A percentile compares a stretch with the other conserved stretches of the same genome.
Conservation (phyloP, 2,329 filamentous ascomycete genomes). For the Curvularia eragrostidis region DNA sequence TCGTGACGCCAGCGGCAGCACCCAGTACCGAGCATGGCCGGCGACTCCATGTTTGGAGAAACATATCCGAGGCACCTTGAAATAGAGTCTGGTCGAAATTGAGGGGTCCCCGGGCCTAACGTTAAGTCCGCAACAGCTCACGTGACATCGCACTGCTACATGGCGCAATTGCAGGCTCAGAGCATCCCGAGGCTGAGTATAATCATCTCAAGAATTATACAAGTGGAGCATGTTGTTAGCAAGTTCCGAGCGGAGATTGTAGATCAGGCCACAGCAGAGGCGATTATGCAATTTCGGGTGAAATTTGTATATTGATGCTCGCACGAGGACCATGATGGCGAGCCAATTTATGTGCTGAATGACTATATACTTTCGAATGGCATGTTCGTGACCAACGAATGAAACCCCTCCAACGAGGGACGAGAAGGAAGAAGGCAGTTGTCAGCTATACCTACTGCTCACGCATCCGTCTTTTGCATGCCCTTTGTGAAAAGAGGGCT, state of each 20-base stretch:
- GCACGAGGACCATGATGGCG: not conserved
- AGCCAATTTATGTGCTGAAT: not conserved
- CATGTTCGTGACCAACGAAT: not conserved
- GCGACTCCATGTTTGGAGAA: slow-evolving; percentile 17
- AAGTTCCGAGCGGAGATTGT: too few species aligned
- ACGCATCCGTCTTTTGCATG: slow-evolving; percentile 21
- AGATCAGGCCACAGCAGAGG: not conserved
- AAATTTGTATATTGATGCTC: not conserved
- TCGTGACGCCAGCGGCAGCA: slow-evolving; percentile 4
- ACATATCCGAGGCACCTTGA: slow-evolving; percentile 26
- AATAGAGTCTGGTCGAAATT: slow-evolving; percentile 1
- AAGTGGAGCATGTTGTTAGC: not conserved
- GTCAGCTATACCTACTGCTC: not conserved
- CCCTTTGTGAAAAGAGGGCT: slow-evolving; percentile 46
- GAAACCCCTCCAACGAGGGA: not conserved
- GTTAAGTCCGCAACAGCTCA: not conserved
- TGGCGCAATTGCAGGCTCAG: not conserved
- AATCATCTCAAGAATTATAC: not conserved
- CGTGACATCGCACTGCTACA: not conserved
- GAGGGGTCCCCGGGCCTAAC: slow-evolving; percentile 14
- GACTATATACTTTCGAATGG: not conserved
- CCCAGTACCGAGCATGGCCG: slow-evolving; percentile 16
- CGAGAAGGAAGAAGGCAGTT: not conserved
- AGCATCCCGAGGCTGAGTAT: not conserved
- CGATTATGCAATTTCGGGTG: not conserved